A percentile compares a stretch with the other conserved stretches of the same genome.
Conservation (phyloP, 345 rosid species). For the Melaleuca alternifolia region DNA sequence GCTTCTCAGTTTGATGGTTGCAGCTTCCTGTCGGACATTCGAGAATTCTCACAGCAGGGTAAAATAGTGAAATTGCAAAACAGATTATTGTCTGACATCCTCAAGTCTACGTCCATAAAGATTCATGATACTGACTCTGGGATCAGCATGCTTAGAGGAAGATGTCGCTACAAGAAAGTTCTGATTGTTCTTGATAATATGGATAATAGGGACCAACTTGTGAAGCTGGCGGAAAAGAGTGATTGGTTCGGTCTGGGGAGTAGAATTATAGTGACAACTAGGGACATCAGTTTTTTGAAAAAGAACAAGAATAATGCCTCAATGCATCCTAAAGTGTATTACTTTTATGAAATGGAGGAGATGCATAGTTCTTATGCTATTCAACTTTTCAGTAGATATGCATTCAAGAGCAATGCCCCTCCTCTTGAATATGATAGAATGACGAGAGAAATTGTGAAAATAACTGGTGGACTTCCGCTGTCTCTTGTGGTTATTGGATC, state of each 20-base stretch:
- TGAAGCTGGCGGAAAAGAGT: not conserved
- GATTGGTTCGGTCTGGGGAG: slow-evolving; percentile 1
- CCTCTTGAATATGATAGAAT: not conserved
- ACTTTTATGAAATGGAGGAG: not conserved
- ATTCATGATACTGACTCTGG: not conserved
- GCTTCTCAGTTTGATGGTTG: not conserved
- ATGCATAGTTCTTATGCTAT: not conserved
- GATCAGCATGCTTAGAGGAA: not conserved
- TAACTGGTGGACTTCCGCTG: slow-evolving; percentile 2
- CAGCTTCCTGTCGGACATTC: not conserved
- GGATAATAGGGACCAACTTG: not conserved
- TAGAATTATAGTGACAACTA: slow-evolving; percentile 1
- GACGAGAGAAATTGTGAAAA: not conserved
- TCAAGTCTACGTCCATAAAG: not conserved
- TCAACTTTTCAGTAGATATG: not conserved
- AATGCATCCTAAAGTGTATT: not conserved
- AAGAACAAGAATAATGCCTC: not conserved
- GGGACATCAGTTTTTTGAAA: not conserved
- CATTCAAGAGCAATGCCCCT: not conserved
- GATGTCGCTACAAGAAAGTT: not conserved
- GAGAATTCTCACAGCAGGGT: not conserved
- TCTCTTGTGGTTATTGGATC: slow-evolving; percentile 5
- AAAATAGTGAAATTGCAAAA: not conserved
- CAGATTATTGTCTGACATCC: not conserved
- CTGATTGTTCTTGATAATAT: slow-evolving; percentile 5